Percentiles rank a stretch among this genome's conserved stretches.
Conservation (phyloP, 208 protist species). For the Leptomonas pyrrhocoris region DNA sequence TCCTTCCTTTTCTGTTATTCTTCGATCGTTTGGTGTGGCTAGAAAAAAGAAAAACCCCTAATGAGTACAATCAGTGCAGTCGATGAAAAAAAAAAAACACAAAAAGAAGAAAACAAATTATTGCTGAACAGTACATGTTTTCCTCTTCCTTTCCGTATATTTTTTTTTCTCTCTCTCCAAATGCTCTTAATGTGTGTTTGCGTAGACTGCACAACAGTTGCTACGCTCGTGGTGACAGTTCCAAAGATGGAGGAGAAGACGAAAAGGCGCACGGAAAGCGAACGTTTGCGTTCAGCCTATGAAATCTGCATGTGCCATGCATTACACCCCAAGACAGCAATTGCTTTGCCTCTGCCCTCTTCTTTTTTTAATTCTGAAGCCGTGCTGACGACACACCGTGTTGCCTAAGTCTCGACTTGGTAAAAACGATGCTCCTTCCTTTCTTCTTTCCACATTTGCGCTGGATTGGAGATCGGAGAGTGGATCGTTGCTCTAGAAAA, state of each 20-base stretch:
- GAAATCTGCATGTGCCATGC: too few species aligned
- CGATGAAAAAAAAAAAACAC: background rate
- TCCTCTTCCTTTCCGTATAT: conserved; percentile 22
- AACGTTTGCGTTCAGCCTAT: too few species aligned
- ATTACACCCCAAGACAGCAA: too few species aligned
- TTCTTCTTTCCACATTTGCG: background rate
- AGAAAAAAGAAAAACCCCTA: too few species aligned
- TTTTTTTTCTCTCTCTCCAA: conserved; percentile 16
- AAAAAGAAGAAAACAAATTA: background rate
- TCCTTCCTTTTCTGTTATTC: conserved; percentile 5
- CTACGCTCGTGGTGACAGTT: background rate
- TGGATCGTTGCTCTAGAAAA: too few species aligned
- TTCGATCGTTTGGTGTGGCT: too few species aligned
- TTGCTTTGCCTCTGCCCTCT: too few species aligned
- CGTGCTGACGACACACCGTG: too few species aligned
- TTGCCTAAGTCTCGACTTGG: too few species aligned
- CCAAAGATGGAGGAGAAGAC: background rate
- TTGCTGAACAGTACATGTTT: conserved; percentile 5
- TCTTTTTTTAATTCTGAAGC: background rate
- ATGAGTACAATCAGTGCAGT: too few species aligned
- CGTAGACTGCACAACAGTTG: background rate
- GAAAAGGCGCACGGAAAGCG: too few species aligned
- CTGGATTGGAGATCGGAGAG: too few species aligned
- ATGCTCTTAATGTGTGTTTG: background rate
- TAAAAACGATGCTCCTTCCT: background rate